Percentiles rank a stretch among this genome's conserved stretches.
Conservation (phyloP, 495 filamentous ascomycete genomes). For the Xylona heveae region DNA sequence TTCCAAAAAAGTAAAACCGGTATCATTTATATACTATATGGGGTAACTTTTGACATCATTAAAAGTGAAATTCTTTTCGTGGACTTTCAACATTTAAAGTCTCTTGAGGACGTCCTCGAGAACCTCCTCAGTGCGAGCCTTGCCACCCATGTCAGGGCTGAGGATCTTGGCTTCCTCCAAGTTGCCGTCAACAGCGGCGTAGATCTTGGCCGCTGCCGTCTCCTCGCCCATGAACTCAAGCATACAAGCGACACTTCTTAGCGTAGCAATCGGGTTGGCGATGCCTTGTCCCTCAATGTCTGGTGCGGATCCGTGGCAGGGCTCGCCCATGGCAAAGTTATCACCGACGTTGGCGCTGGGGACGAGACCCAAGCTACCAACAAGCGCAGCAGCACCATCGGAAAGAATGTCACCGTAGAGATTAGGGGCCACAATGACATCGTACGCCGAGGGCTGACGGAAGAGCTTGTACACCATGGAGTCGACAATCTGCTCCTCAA, state of each 20-base stretch:
- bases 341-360: constrained; percentile 95
- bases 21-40: too few relatives aligned
- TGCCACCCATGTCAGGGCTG: constrained; percentile 82
- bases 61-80: too few relatives aligned
- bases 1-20: too few relatives aligned
- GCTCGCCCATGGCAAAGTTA: constrained; percentile 89
- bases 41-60: too few relatives aligned
- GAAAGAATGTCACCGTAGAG: constrained; percentile 94
- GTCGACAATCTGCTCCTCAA: constrained; percentile 98
- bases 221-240: constrained; percentile 83
- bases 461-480: constrained; percentile 99
- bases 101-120: constrained; percentile 73
- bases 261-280: constrained; percentile 89
- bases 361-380: constrained; percentile 83
- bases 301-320: constrained; percentile 88
- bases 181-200: constrained; percentile 79
- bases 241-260: constrained; percentile 83
- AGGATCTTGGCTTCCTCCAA: constrained; percentile 63
- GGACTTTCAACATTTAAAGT: too few relatives aligned
- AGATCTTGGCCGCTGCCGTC: constrained; percentile 69
- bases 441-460: constrained; percentile 81
- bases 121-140: constrained; percentile 71
- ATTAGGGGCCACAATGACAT: constrained; percentile 96
- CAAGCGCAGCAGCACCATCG: constrained; percentile 85
- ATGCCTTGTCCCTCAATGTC: constrained; percentile 88